Percentiles rank a stretch among this genome's conserved stretches.
Evolutionary conservation across 2,329 filamentous ascomycete genomes (phyloP).

Genomic region (Zasmidium angulare): DNA sequence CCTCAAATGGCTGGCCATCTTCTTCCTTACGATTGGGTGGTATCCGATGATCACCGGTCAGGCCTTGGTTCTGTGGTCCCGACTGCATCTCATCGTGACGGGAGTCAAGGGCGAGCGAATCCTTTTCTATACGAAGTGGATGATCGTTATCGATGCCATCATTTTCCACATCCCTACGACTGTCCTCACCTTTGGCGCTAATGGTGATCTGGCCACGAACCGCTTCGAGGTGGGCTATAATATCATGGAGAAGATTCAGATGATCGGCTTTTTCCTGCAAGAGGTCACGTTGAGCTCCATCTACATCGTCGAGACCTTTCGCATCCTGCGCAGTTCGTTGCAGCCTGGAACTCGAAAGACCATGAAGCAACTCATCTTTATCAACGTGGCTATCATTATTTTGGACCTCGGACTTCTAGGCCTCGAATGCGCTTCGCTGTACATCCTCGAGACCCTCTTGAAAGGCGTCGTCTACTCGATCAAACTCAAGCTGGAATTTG

Average conservation of each 20-base stretch:
- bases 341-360: constrained; percentile 23
- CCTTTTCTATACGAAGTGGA: constrained; percentile 52
- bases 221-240: constrained; percentile 41
- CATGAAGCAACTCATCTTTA: constrained; percentile 38
- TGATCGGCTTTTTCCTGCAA: constrained; percentile 45
- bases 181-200: constrained; percentile 56
- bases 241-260: constrained; percentile 48
- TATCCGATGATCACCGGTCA: constrained; percentile 60
- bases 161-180: constrained; percentile 56
- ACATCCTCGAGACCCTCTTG: constrained; percentile 38
- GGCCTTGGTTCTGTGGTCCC: constrained; percentile 57
- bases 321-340: constrained; percentile 21
- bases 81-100: constrained; percentile 58
- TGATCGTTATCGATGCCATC: constrained; percentile 59
- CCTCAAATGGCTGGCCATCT: constrained; percentile 21
- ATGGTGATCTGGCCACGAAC: constrained; percentile 31
- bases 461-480: constrained; percentile 39
- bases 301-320: constrained; percentile 33
- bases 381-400: constrained; percentile 40
- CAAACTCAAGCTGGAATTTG: constrained; percentile 38
- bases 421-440: constrained; percentile 35
- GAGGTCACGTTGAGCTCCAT: constrained; percentile 36
- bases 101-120: constrained; percentile 45
- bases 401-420: constrained; percentile 38
- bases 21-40: constrained; percentile 52